These are phyloP conservation scores for Neocucurbitaria cava DNA, from an alignment of 2,329 filamentous ascomycete genomes.

Conservation along the genomic window DNA sequence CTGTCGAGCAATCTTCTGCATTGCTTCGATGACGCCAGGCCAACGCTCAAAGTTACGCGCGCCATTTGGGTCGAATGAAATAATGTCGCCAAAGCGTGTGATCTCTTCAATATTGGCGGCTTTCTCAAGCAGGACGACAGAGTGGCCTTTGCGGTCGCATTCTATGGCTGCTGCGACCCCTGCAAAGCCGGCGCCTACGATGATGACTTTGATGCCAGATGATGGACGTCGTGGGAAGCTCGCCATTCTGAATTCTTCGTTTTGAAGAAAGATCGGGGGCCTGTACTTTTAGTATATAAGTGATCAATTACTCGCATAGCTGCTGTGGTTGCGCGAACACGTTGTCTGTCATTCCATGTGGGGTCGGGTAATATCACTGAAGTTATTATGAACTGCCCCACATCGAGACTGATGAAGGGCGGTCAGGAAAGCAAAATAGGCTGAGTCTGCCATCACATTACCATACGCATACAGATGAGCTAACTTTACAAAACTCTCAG, in stretches of 20 bases:
- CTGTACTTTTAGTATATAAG: neutral
- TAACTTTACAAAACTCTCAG: too few species aligned
- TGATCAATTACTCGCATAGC: neutral
- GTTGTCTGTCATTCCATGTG: slow-evolving; percentile 2
- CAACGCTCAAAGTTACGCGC: slow-evolving; percentile 64
- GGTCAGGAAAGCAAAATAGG: neutral
- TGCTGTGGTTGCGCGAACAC: neutral
- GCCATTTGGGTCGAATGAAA: slow-evolving; percentile 67
- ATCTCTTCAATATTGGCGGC: slow-evolving; percentile 58
- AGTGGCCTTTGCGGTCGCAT: slow-evolving; percentile 66
- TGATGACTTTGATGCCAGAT: slow-evolving; percentile 49
- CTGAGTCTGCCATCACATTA: neutral
- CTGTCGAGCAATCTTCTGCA: slow-evolving; percentile 60
- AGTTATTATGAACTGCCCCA: neutral
- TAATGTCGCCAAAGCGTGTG: slow-evolving; percentile 67
- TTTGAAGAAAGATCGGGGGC: neutral
- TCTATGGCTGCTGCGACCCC: slow-evolving; percentile 70
- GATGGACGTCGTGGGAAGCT: slow-evolving; percentile 25
- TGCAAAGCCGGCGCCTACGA: slow-evolving; percentile 62
- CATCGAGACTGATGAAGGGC: neutral
- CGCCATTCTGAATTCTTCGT: slow-evolving; percentile 11
- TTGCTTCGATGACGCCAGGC: slow-evolving; percentile 55
- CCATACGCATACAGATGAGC: neutral
- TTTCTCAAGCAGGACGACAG: slow-evolving; percentile 63
- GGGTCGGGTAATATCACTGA: slow-evolving; percentile 8